Conservation (phyloP, 2,329 filamentous ascomycete genomes). For the Chaetomiaceae sp. region DNA sequence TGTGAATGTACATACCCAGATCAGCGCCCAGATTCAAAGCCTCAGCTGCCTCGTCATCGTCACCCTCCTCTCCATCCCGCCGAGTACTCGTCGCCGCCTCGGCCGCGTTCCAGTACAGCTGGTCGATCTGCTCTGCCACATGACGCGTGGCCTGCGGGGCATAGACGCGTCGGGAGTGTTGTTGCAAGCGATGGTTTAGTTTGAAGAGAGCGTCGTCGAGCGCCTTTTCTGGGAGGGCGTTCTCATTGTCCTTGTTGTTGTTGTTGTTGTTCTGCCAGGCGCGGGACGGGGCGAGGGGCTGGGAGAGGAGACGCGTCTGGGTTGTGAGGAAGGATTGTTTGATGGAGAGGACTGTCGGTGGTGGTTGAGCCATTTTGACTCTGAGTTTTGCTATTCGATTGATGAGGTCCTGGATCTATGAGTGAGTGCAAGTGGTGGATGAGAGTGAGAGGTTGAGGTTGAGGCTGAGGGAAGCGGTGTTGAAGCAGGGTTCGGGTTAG, state of each 20-base stretch:
- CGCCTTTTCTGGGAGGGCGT: constrained; percentile 42
- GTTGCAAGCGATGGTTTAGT: constrained; percentile 58
- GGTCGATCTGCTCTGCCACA: constrained; percentile 68
- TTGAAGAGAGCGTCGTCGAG: constrained; percentile 55
- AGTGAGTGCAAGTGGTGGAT: neutral
- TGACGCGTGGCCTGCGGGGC: constrained; percentile 65
- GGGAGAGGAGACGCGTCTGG: constrained; percentile 60
- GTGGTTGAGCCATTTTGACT: constrained; percentile 28
- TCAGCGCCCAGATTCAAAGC: constrained; percentile 41
- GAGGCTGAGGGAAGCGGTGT: neutral
- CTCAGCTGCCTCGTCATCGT: constrained; percentile 21
- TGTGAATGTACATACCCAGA: constrained; percentile 36
- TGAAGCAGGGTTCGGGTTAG: constrained; percentile 10
- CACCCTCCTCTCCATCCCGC: constrained; percentile 32
- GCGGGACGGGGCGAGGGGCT: constrained; percentile 52
- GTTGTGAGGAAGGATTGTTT: constrained; percentile 61
- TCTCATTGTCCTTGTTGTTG: constrained; percentile 46
- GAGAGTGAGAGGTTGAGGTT: neutral
- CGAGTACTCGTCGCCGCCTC: constrained; percentile 31
- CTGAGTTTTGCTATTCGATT: neutral
- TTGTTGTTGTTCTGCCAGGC: constrained; percentile 51
- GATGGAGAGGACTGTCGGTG: constrained; percentile 55
- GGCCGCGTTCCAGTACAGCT: constrained; percentile 53
- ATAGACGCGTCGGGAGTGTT: constrained; percentile 63
- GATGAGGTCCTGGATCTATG: neutral